Base-by-base conservation (phyloP, 306 rosid genomes). In the Sphenostylis stenocarpa region DNA sequence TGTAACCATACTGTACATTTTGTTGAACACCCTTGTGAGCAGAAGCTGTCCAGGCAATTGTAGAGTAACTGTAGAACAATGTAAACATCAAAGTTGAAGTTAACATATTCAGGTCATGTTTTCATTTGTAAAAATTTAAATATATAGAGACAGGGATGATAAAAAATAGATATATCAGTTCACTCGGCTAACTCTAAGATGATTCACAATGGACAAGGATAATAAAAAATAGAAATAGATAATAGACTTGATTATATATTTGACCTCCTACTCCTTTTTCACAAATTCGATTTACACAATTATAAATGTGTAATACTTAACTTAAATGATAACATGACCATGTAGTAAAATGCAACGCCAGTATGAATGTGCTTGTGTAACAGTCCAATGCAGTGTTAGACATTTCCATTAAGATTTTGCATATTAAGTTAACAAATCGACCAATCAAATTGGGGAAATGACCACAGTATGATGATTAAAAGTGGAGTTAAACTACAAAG, bases 31-130 rank as follows among this genome's bases (percentile, higher is more conserved):
- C 96, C 81, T 87, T 90, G 17, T 86, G 21, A 4, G 48, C 51
- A 0, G 97, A 88, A 44, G 97, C 85, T 23, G 79, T 48, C 93
- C 96, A 90, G 0, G 91, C 93, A 41, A 92, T 88, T 4, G 93
- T 92, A 17, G 97, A 90, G 87, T 90, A 92, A 67, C 97, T 92
- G 82, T 70, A 78, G 0, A 8, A 74, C 73, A 80, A 78, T 19
- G 19, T 45, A 16, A 26, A 65, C 24, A 51, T 43, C 76, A 75
- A 29, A 38, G 0, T 45, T 4, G 6, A 41, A 31, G 33, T 76
- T 21, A 29, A 20, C 19, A 41, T 57, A 5, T 21, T 28, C 34
- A 51, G 5, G 1, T 33, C 51, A 17, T 45, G 44, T n/a, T 24
- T 53, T 26, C 43, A 36, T 36, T 7, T 7, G 7, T 5, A 34